Conservation (phyloP, 2,329 filamentous ascomycete species). For the Cryphonectria parasitica region DNA sequence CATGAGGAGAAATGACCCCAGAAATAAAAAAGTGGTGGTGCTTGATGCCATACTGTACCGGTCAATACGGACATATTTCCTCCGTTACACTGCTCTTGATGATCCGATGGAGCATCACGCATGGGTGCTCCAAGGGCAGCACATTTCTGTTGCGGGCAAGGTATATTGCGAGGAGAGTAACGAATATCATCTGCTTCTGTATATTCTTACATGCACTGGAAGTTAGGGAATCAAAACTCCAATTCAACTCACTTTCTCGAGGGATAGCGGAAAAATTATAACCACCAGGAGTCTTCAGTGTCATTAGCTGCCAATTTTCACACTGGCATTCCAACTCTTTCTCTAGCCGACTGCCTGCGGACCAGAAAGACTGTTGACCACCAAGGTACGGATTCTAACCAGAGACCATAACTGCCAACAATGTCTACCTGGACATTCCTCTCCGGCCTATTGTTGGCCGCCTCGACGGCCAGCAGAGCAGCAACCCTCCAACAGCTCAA, state of each 20-base stretch:
- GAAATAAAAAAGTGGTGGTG: not conserved
- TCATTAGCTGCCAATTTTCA: not conserved
- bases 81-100: not conserved
- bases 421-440: conserved; percentile 12
- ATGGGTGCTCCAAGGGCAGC: not conserved
- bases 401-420: not conserved
- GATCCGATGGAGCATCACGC: not conserved
- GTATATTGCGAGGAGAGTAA: not conserved
- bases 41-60: not conserved
- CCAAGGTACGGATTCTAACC: not conserved
- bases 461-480: conserved; percentile 13
- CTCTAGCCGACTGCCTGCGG: not conserved
- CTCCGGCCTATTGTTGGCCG: conserved; percentile 1
- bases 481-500: conserved; percentile 36
- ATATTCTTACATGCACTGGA: not conserved
- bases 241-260: not conserved
- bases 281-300: no score
- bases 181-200: not conserved
- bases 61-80: not conserved
- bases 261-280: no score
- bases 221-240: not conserved
- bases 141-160: not conserved
- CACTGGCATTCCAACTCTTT: not conserved
- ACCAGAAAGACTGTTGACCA: no score
- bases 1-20: not conserved